phyloP scores from a whole-genome alignment of 1,284 basidiomycete genomes.

The Trametes polyzona region DNA sequence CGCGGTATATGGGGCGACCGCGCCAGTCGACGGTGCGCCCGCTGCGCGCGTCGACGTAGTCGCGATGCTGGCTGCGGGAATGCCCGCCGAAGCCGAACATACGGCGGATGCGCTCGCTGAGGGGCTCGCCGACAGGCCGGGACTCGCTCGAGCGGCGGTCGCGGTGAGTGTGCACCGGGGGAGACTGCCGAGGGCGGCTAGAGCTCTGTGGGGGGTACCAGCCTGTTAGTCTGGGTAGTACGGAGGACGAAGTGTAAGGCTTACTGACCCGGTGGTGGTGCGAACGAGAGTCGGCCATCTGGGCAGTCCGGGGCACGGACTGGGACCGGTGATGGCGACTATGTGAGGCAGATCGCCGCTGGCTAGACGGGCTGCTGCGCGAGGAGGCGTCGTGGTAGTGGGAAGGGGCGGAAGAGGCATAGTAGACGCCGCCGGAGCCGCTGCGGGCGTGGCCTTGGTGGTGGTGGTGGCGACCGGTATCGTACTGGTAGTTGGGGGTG shows the following conservation, averaged over 20 bases:
- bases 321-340: slow-evolving; percentile 26
- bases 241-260: neutral
- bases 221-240: neutral
- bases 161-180: slow-evolving; percentile 20
- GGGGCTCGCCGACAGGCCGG: slow-evolving; percentile 29
- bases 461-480: slow-evolving; percentile 19
- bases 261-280: slow-evolving; percentile 15
- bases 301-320: slow-evolving; percentile 24
- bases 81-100: slow-evolving; percentile 57
- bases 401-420: slow-evolving; percentile 20
- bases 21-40: slow-evolving; percentile 55
- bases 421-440: slow-evolving; percentile 20
- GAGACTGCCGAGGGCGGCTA: slow-evolving; percentile 18
- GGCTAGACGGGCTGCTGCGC: slow-evolving; percentile 4
- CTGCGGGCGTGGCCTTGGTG: slow-evolving; percentile 21
- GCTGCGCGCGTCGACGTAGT: slow-evolving; percentile 53
- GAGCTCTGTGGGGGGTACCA: slow-evolving; percentile 12
- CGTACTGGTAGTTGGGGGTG: slow-evolving; percentile 24
- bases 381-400: slow-evolving; percentile 16
- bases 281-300: slow-evolving; percentile 14
- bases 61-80: slow-evolving; percentile 42
- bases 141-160: slow-evolving; percentile 25
- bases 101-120: slow-evolving; percentile 55
- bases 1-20: slow-evolving; percentile 54
- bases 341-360: slow-evolving; percentile 15